Evolutionary conservation across 78 protist genomes (phyloP), one percentile per base, ranked within the genome.

Genomic region (Ministeria vibrans): DNA sequence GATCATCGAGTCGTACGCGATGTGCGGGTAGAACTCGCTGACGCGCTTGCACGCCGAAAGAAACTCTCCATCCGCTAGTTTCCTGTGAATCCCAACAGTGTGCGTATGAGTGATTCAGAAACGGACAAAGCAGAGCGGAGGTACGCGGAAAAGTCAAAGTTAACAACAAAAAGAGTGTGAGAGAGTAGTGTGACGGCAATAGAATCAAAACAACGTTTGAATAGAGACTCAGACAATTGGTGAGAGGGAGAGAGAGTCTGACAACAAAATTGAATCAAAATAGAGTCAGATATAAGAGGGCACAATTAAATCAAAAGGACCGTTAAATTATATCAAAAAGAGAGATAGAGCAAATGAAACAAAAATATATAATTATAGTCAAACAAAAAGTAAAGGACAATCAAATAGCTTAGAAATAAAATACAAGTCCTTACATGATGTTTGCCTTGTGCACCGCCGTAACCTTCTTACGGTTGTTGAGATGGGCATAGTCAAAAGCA

Each of bases 401-500:
- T 2, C 43, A 32, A 15, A 18, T 23, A 4, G n/a, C n/a, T 1
- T 7, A 7, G n/a, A 1, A 7, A 3, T 22, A 22, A 53, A n/a
- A 7, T 2, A 15, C 43, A 18, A 4, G 23, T 1, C 30, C 88
- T 23, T 73, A 86, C 91, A 87, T 85, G 66, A 92, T 88, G 87
- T 92, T 92, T 36, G 96, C 93, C 86, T 92, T 92, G 92, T 92
- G 93, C 34, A 92, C 71, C 20, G 83, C 89, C 25, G 93, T 90
- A 3, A 92, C 94, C 84, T 83, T 85, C 90, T 84, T 86, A 64
- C 93, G 73, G 42, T 78, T 80, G 68, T 87, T 53, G 20, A 0
- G 9, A n/a, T 43, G 49, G 62, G 94, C 93, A n/a, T 81, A 87
- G 68, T 92, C 86, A 46, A 92, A 92, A 6, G 93, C 96, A 18